Evolutionary conservation across 768 basidiomycete genomes (phyloP).

Genomic region (Rhodotorula taiwanensis): DNA sequence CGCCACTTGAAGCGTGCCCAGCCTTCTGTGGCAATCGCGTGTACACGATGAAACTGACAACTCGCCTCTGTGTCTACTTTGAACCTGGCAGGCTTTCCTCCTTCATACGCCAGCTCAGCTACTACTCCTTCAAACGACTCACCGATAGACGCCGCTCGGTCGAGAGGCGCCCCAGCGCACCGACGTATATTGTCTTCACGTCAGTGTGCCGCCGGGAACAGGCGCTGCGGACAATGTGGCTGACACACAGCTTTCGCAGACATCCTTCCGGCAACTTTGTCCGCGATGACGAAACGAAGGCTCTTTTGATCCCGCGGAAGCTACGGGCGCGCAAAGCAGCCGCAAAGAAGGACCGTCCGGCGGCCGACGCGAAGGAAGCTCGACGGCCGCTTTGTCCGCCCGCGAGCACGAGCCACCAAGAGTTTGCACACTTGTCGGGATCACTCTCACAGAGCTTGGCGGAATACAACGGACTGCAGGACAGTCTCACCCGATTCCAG

Average conservation of each 20-base stretch:
- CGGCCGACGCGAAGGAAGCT: neutral
- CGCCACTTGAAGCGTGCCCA: too few species aligned
- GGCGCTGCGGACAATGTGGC: neutral
- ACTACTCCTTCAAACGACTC: slow-evolving; percentile 33
- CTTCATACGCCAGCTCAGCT: slow-evolving; percentile 19
- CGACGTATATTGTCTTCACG: slow-evolving; percentile 29
- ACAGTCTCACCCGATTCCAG: too few species aligned
- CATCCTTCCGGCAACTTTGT: slow-evolving; percentile 27
- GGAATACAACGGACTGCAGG: too few species aligned
- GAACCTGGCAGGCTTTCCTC: neutral
- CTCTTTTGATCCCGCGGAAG: neutral
- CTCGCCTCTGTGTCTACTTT: too few species aligned
- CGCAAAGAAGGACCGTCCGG: neutral
- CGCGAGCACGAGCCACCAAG: too few species aligned
- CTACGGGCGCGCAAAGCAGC: neutral
- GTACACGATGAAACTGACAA: neutral
- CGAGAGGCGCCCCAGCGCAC: slow-evolving; percentile 8
- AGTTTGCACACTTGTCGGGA: too few species aligned
- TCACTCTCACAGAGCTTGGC: too few species aligned
- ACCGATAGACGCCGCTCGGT: slow-evolving; percentile 30
- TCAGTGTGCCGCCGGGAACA: neutral
- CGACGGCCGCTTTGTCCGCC: too few species aligned
- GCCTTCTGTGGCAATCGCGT: too few species aligned
- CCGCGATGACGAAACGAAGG: slow-evolving; percentile 14
- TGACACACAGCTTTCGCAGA: neutral